Percentiles rank a stretch among this genome's conserved stretches.
Conservation (phyloP, 2,329 filamentous ascomycete species). For the Cordyceps farinosa region DNA sequence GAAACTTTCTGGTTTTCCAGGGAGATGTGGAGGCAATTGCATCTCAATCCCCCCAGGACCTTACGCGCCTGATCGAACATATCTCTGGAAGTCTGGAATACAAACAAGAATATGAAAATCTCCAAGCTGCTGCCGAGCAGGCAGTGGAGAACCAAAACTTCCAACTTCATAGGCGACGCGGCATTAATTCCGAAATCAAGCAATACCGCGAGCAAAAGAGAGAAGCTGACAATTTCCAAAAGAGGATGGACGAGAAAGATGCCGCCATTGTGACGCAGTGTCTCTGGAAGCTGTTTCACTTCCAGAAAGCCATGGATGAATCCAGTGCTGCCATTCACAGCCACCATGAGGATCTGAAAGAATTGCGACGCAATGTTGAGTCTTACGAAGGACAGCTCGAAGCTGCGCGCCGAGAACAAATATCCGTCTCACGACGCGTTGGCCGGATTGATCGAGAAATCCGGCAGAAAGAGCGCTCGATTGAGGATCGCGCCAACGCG, state of each 20-base stretch:
- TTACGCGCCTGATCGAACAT: conserved; percentile 92
- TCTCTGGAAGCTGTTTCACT: conserved; percentile 94
- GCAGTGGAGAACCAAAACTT: conserved; percentile 85
- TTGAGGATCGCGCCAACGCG: conserved; percentile 80
- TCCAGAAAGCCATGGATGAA: conserved; percentile 88
- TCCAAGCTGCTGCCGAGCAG: conserved; percentile 83
- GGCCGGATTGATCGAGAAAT: conserved; percentile 81
- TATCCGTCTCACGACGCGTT: conserved; percentile 70
- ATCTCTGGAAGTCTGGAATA: conserved; percentile 95
- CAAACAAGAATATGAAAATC: conserved; percentile 86
- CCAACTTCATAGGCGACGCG: conserved; percentile 82
- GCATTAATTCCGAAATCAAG: conserved; percentile 96
- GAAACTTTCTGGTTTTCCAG: conserved; percentile 97
- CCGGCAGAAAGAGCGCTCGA: conserved; percentile 77
- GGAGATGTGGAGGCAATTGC: conserved; percentile 97
- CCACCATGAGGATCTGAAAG: conserved; percentile 91
- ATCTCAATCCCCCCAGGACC: conserved; percentile 87
- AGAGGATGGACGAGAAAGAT: conserved; percentile 86
- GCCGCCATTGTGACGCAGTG: conserved; percentile 89
- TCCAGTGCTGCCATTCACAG: conserved; percentile 87
- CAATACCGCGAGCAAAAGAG: conserved; percentile 96
- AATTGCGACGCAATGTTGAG: conserved; percentile 83
- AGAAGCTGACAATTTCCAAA: conserved; percentile 90
- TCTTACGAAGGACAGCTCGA: conserved; percentile 78
- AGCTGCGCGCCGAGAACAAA: conserved; percentile 77